A percentile compares a stretch with the other conserved stretches of the same genome.
Conservation (phyloP, 257 asterid genomes). For the Plantago ovata region DNA sequence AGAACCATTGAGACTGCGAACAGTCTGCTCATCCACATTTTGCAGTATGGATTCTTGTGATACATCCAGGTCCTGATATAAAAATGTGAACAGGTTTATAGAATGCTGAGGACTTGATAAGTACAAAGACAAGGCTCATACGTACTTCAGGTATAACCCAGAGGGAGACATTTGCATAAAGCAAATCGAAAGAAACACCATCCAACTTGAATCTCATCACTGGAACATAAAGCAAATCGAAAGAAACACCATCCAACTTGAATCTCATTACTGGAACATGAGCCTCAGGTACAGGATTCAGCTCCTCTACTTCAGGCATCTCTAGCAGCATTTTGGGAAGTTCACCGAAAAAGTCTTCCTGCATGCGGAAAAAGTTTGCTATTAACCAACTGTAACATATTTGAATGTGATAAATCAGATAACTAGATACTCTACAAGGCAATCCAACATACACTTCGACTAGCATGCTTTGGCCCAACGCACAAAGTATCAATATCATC, state of each 20-base stretch:
- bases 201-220: constrained; percentile 79
- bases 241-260: constrained; percentile 72
- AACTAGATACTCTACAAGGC: no score
- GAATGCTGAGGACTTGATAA: constrained; percentile 7
- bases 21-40: constrained; percentile 82
- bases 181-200: constrained; percentile 79
- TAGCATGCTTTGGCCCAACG: constrained; percentile 80
- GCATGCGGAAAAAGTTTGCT: constrained; percentile 13
- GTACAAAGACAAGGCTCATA: constrained; percentile 25
- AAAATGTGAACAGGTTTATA: constrained; percentile 10
- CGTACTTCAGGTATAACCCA: constrained; percentile 85
- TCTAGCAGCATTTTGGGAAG: constrained; percentile 65
- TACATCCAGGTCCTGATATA: constrained; percentile 60
- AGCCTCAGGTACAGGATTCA: constrained; percentile 83
- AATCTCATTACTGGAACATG: constrained; percentile 85
- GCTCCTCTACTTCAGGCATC: constrained; percentile 83
- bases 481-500: constrained; percentile 90
- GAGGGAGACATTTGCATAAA: constrained; percentile 78
- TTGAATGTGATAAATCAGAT: no score
- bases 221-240: constrained; percentile 87
- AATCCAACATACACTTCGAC: constrained; percentile 55
- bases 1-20: constrained; percentile 89
- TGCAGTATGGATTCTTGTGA: constrained; percentile 79
- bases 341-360: constrained; percentile 87
- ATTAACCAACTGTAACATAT: no score